phyloP scores from a whole-genome alignment of 2,329 filamentous ascomycete genomes.

The Sclerotinia trifoliorum region DNA sequence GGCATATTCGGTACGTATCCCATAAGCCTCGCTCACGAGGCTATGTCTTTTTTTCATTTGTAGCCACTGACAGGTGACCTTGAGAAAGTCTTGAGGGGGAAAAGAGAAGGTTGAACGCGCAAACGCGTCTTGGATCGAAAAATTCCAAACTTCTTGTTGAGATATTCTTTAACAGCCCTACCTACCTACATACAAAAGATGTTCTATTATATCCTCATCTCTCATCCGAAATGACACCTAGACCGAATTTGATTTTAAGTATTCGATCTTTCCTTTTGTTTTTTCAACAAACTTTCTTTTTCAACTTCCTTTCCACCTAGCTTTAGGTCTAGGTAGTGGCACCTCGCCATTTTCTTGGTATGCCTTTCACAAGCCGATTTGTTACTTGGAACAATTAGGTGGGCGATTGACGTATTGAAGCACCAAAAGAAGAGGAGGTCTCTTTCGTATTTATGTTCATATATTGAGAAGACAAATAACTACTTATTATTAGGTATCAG shows the following conservation, averaged over 20 bases:
- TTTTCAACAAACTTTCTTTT: background rate
- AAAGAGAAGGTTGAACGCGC: background rate
- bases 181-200: background rate
- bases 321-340: background rate
- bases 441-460: background rate
- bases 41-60: background rate
- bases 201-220: background rate
- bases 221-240: background rate
- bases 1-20: background rate
- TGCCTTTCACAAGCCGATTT: background rate
- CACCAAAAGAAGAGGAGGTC: background rate
- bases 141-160: background rate
- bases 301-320: background rate
- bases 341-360: conserved; percentile 8
- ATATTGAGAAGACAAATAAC: background rate
- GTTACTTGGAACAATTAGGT: background rate
- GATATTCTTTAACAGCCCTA: background rate
- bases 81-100: background rate
- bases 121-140: conserved; percentile 1
- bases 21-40: background rate
- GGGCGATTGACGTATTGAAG: background rate
- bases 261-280: background rate
- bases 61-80: background rate
- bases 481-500: background rate
- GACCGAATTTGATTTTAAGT: background rate